Percentiles rank a stretch among this genome's conserved stretches.
These are phyloP conservation scores for Cucurbita argyrosperma DNA, from an alignment of 306 rosid species.

Conservation along the genomic window DNA sequence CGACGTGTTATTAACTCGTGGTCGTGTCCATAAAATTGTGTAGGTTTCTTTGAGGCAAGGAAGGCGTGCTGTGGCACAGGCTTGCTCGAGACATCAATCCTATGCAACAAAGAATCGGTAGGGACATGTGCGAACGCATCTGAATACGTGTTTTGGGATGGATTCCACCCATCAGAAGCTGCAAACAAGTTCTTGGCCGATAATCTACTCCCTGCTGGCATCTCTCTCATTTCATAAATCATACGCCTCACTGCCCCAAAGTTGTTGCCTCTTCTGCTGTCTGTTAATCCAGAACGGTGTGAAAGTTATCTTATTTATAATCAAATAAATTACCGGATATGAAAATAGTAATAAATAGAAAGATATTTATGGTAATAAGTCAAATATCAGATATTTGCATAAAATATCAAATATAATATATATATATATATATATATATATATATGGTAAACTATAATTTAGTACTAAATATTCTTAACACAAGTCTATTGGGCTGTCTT, in stretches of 20 bases:
- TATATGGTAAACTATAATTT: too few species aligned
- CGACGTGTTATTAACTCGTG: not conserved
- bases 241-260: not conserved
- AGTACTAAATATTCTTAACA: too few species aligned
- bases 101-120: slow-evolving; percentile 36
- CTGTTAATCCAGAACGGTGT: too few species aligned
- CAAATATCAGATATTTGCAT: too few species aligned
- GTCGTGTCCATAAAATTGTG: not conserved
- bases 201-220: slow-evolving; percentile 24
- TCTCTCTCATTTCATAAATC: slow-evolving; percentile 32
- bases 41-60: slow-evolving; percentile 60
- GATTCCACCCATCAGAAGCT: slow-evolving; percentile 56
- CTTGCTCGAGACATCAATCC: slow-evolving; percentile 37
- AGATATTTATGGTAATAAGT: too few species aligned
- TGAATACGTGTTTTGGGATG: slow-evolving; percentile 65
- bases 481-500: not conserved
- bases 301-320: too few species aligned
- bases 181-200: slow-evolving; percentile 31
- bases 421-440: too few species aligned
- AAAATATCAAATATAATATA: too few species aligned
- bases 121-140: slow-evolving; percentile 76
- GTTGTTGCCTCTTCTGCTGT: not conserved
- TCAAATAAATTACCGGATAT: too few species aligned
- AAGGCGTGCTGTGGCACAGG: slow-evolving; percentile 64
- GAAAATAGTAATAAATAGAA: too few species aligned